A percentile compares a stretch with the other conserved stretches of the same genome.
These are phyloP conservation scores for Nannochloropsis salina DNA, from an alignment of 108 stramenopile species.

Conservation along the genomic window DNA sequence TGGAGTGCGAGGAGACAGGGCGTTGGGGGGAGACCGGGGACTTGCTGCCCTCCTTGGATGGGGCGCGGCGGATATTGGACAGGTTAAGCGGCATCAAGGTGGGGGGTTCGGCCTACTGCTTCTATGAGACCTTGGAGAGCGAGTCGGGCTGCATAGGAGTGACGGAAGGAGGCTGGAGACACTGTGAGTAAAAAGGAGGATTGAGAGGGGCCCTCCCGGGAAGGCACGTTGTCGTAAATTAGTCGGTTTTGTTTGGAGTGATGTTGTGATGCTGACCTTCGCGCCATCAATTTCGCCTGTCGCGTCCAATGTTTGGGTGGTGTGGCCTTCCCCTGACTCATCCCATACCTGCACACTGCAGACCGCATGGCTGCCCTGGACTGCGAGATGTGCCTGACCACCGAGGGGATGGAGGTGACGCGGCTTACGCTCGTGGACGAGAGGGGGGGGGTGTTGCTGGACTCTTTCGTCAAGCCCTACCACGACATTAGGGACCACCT, in stretches of 20 bases:
- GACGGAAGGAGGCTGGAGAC: background rate
- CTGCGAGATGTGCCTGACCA: constrained; percentile 54
- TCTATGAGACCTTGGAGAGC: background rate
- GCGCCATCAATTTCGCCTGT: too few species aligned
- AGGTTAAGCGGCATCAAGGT: background rate
- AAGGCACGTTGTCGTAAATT: too few species aligned
- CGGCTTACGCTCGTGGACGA: constrained; percentile 47
- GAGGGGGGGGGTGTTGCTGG: constrained; percentile 33
- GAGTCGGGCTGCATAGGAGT: background rate
- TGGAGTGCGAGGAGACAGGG: constrained; percentile 11
- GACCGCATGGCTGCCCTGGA: constrained; percentile 43
- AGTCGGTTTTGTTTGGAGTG: too few species aligned
- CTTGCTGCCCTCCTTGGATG: background rate
- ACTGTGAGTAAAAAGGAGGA: background rate
- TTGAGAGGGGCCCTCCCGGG: background rate
- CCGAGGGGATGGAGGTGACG: constrained; percentile 45
- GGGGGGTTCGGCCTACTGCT: background rate
- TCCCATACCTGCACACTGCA: background rate
- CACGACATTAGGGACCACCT: constrained; percentile 43
- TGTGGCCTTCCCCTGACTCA: background rate
- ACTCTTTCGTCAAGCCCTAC: constrained; percentile 50
- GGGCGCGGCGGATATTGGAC: background rate
- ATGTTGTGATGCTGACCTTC: too few species aligned
- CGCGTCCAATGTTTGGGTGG: background rate
- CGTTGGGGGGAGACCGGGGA: background rate